Conservation (phyloP, 208 protist species). For the Acanthamoeba lenticulata region DNA sequence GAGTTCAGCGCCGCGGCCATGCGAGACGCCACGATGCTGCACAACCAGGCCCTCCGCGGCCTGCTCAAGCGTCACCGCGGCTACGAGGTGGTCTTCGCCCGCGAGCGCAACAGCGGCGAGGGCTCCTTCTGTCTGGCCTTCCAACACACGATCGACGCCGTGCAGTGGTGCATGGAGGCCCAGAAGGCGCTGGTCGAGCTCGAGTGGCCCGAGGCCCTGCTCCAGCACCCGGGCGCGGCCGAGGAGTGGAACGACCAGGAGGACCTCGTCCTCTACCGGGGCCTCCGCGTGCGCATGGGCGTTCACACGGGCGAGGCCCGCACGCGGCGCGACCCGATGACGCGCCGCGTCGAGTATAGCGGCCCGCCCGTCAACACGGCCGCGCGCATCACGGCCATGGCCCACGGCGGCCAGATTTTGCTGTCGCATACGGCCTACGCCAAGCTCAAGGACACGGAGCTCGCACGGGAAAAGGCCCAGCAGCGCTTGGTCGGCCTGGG, state of each 20-base stretch:
- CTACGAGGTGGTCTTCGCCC: constrained; percentile 1
- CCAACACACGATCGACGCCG: neutral
- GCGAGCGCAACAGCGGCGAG: neutral
- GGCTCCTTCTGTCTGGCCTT: constrained; percentile 47
- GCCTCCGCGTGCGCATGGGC: constrained; percentile 25
- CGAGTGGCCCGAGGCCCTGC: constrained; percentile 13
- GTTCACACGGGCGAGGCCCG: neutral
- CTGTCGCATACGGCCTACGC: neutral
- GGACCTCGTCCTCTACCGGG: neutral
- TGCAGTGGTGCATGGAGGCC: neutral
- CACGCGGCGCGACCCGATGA: neutral
- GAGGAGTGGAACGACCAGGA: neutral
- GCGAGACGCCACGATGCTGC: neutral
- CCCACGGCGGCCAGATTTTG: neutral
- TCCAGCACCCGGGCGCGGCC: neutral
- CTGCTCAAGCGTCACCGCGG: constrained; percentile 3
- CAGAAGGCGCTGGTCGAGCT: neutral
- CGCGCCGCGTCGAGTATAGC: neutral
- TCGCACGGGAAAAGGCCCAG: neutral
- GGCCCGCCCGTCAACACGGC: neutral
- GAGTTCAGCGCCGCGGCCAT: neutral
- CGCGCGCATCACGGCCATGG: neutral
- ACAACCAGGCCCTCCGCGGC: neutral
- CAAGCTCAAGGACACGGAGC: neutral
- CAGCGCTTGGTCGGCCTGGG: too few species aligned